Percentiles rank a stretch among this genome's conserved stretches.
Conservation (phyloP, 805 yeast genomes). For the Wickerhamiella sergipiensis region DNA sequence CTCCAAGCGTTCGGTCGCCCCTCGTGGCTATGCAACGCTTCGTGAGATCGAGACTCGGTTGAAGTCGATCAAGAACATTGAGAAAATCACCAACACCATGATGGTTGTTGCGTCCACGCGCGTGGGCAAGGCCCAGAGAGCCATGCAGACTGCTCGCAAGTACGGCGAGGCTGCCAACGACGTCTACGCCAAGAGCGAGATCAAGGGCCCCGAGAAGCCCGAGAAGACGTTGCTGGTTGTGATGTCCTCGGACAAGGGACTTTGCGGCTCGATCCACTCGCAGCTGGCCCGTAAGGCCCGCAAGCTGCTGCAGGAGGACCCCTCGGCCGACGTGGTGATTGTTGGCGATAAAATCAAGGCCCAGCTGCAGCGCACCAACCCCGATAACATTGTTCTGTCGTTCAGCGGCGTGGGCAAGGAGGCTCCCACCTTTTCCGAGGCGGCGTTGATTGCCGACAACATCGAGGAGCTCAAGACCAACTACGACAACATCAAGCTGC, state of each 20-base stretch:
- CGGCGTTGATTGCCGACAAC: constrained; percentile 78
- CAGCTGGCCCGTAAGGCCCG: constrained; percentile 86
- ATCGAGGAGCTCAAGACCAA: constrained; percentile 41
- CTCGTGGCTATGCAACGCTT: constrained; percentile 71
- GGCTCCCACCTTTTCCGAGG: constrained; percentile 87
- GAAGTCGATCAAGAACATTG: constrained; percentile 96
- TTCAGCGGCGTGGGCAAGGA: constrained; percentile 92
- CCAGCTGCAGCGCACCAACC: constrained; percentile 75
- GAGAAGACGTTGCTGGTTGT: constrained; percentile 71
- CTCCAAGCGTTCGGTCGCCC: background rate
- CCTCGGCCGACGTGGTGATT: constrained; percentile 66
- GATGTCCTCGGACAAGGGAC: constrained; percentile 92
- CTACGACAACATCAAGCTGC: constrained; percentile 66
- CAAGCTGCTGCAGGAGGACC: constrained; percentile 43
- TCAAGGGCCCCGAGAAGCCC: constrained; percentile 38
- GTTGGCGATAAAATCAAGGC: constrained; percentile 90
- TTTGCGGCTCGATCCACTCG: constrained; percentile 97
- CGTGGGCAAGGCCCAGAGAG: constrained; percentile 87
- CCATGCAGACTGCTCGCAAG: constrained; percentile 76
- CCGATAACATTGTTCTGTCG: constrained; percentile 53
- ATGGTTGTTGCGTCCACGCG: constrained; percentile 98
- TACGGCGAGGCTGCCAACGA: constrained; percentile 70
- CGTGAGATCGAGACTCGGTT: constrained; percentile 98
- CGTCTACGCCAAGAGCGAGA: constrained; percentile 72
- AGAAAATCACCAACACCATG: constrained; percentile 99